phyloP scores from a whole-genome alignment of 345 rosid species.

The Lumnitzera racemosa region DNA sequence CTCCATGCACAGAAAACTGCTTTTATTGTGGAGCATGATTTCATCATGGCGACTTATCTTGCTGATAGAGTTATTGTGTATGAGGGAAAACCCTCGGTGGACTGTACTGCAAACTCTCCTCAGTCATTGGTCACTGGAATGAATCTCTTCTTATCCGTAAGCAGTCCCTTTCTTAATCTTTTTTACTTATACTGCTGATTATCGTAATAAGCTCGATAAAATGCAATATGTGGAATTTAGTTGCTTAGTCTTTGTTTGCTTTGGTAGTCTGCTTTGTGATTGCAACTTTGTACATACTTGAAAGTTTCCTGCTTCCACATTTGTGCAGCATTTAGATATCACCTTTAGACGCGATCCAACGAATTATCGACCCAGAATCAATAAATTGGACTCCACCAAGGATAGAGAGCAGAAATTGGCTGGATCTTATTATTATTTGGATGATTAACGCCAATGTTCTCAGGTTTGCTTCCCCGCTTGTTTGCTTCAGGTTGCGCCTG shows the following conservation, averaged over 20 bases:
- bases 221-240: too few species aligned
- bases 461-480: slow-evolving; percentile 12
- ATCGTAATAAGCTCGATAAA: background rate
- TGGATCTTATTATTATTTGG: slow-evolving; percentile 89
- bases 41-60: slow-evolving; percentile 92
- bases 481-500: background rate
- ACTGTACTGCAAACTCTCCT: slow-evolving; percentile 87
- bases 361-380: slow-evolving; percentile 89
- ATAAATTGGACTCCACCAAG: slow-evolving; percentile 88
- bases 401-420: slow-evolving; percentile 97
- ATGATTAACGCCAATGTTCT: slow-evolving; percentile 34
- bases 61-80: slow-evolving; percentile 94
- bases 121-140: slow-evolving; percentile 96
- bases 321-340: slow-evolving; percentile 75
- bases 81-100: slow-evolving; percentile 85
- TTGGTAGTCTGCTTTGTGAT: too few species aligned
- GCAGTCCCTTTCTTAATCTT: slow-evolving; percentile 15
- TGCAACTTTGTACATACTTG: too few species aligned
- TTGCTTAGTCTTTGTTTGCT: too few species aligned
- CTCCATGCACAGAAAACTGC: slow-evolving; percentile 99
- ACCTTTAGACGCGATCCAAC: slow-evolving; percentile 96
- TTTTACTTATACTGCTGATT: background rate
- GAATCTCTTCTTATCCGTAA: slow-evolving; percentile 96
- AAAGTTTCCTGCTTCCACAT: background rate
- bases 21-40: slow-evolving; percentile 95